Percentiles rank a stretch among this genome's conserved stretches.
Evolutionary conservation across 2,329 filamentous ascomycete species (phyloP).

Genomic region (Fusarium sp.): DNA sequence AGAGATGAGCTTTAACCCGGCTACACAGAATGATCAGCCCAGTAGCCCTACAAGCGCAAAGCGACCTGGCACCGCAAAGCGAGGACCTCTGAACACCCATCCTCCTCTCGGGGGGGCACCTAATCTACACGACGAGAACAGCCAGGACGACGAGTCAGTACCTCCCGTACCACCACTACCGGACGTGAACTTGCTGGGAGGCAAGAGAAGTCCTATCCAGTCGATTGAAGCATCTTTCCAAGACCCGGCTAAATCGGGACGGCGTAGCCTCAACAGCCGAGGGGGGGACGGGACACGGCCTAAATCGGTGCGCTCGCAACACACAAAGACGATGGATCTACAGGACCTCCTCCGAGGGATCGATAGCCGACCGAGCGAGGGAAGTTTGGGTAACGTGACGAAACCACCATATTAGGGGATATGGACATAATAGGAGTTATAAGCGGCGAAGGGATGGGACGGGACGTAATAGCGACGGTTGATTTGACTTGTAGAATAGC

Average conservation of each 20-base stretch:
- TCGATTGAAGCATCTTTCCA: constrained; percentile 53
- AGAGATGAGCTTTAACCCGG: constrained; percentile 73
- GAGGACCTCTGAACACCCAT: constrained; percentile 63
- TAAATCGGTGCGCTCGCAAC: constrained; percentile 54
- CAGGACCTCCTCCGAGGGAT: constrained; percentile 66
- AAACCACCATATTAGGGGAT: constrained; percentile 64
- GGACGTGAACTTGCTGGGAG: constrained; percentile 52
- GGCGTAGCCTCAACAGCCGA: constrained; percentile 60
- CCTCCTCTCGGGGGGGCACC: constrained; percentile 54
- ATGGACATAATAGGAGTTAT: constrained; percentile 33
- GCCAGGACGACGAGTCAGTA: constrained; percentile 58
- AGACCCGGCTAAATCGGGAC: constrained; percentile 56
- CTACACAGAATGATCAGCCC: constrained; percentile 52
- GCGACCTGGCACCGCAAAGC: constrained; percentile 55
- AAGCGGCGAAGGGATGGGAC: neutral
- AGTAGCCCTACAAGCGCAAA: constrained; percentile 51
- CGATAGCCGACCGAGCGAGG: constrained; percentile 64
- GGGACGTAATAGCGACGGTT: constrained; percentile 38
- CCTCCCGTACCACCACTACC: constrained; percentile 72
- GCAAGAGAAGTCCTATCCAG: constrained; percentile 50
- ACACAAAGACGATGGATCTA: constrained; percentile 61
- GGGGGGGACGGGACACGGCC: constrained; percentile 58
- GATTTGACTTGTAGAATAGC: constrained; percentile 35
- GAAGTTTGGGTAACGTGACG: constrained; percentile 62
- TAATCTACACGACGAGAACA: constrained; percentile 51